These are phyloP conservation scores for Colletotrichum tropicicola DNA, from an alignment of 2,329 filamentous ascomycete species.

Conservation along the genomic window DNA sequence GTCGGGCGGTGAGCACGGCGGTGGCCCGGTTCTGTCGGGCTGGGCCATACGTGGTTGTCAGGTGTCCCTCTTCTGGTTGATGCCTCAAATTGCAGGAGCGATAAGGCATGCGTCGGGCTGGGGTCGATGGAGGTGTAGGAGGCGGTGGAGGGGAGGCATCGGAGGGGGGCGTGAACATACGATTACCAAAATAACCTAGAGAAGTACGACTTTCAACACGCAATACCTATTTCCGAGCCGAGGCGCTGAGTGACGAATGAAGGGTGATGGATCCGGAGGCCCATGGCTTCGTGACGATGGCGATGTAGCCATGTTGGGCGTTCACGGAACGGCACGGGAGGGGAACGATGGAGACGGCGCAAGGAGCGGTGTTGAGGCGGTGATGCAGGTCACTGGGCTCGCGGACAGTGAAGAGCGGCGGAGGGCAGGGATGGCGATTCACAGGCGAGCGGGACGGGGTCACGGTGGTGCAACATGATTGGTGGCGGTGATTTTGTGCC, in stretches of 20 bases:
- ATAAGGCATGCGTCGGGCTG: constrained; percentile 23
- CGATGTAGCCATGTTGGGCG: constrained; percentile 1
- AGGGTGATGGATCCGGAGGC: background rate
- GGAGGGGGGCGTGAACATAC: constrained; percentile 18
- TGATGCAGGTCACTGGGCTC: constrained; percentile 30
- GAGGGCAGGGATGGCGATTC: constrained; percentile 12
- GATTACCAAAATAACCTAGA: constrained; percentile 28
- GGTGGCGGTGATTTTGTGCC: constrained; percentile 24
- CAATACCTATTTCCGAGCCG: constrained; percentile 14
- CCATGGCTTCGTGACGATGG: background rate
- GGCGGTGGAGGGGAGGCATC: constrained; percentile 22
- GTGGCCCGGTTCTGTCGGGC: constrained; percentile 26
- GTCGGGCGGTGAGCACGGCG: constrained; percentile 30
- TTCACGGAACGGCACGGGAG: constrained; percentile 27
- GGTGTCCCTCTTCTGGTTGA: constrained; percentile 3
- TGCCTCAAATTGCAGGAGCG: constrained; percentile 19
- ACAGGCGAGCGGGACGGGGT: constrained; percentile 14
- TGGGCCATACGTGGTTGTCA: constrained; percentile 22
- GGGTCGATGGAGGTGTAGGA: constrained; percentile 6
- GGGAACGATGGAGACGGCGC: constrained; percentile 10
- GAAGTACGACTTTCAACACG: constrained; percentile 20
- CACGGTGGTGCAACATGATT: constrained; percentile 14
- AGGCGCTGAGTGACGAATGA: constrained; percentile 3
- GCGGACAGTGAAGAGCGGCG: constrained; percentile 24
- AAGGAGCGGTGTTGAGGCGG: constrained; percentile 31